Percentiles rank a stretch among this genome's conserved stretches.
Conservation (phyloP, 495 filamentous ascomycete genomes). For the Penicillium cosmopolitanum region DNA sequence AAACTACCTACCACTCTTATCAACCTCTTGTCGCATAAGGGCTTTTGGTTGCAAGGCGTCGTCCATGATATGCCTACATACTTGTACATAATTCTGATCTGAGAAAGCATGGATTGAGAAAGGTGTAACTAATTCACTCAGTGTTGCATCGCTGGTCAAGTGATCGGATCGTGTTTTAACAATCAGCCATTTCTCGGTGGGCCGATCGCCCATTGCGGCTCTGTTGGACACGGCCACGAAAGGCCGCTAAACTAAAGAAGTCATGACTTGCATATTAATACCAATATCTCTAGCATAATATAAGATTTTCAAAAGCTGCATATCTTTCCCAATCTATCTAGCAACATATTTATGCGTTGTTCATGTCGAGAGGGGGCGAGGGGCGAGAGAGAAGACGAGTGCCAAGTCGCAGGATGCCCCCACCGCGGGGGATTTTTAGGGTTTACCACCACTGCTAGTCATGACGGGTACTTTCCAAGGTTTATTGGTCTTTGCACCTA, state of each 20-base stretch:
- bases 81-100: neutral
- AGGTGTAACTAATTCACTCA: neutral
- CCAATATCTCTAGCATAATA: neutral
- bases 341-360: neutral
- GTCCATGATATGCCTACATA: neutral
- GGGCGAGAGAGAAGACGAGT: neutral
- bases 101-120: neutral
- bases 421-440: neutral
- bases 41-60: neutral
- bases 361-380: neutral
- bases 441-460: neutral
- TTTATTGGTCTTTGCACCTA: no score
- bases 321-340: neutral
- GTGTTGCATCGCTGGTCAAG: neutral
- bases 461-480: no score
- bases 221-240: neutral
- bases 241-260: neutral
- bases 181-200: neutral
- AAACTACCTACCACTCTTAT: neutral
- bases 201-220: constrained; percentile 4
- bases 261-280: constrained; percentile 2
- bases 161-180: neutral
- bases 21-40: neutral
- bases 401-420: constrained; percentile 1
- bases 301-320: neutral